Percentiles rank a stretch among this genome's conserved stretches.
Conservation (phyloP, 805 yeast genomes). For the Huiozyma naganishii region DNA sequence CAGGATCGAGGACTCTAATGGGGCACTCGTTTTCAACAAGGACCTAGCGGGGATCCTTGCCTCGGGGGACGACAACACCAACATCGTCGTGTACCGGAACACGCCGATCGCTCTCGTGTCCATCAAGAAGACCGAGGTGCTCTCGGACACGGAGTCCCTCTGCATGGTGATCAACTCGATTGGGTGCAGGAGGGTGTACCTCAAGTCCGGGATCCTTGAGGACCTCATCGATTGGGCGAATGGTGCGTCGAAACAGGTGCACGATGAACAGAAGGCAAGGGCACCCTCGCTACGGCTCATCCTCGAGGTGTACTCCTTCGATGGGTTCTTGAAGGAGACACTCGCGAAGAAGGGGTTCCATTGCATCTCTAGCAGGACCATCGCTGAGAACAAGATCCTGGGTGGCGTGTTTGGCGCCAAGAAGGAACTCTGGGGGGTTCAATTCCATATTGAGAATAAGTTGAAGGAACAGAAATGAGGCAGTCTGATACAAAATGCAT, state of each 20-base stretch:
- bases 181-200: conserved; percentile 60
- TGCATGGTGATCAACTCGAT: conserved; percentile 45
- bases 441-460: conserved; percentile 24
- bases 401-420: conserved; percentile 25
- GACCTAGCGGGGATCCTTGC: conserved; percentile 28
- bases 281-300: conserved; percentile 16
- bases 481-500: not conserved
- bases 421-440: conserved; percentile 28
- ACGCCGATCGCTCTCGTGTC: conserved; percentile 59
- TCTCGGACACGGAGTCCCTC: conserved; percentile 33
- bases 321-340: conserved; percentile 29
- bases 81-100: conserved; percentile 51
- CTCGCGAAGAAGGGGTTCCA: conserved; percentile 36
- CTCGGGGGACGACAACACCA: conserved; percentile 37
- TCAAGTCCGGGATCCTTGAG: conserved; percentile 49
- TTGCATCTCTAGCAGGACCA: conserved; percentile 22
- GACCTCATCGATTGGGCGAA: conserved; percentile 57
- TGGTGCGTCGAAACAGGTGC: conserved; percentile 33
- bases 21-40: conserved; percentile 11
- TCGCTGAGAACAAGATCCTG: conserved; percentile 20
- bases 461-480: conserved; percentile 4
- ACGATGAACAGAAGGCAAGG: conserved; percentile 24
- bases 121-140: conserved; percentile 32
- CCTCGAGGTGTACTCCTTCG: conserved; percentile 44
- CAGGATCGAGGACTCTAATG: conserved; percentile 27